A percentile compares a stretch with the other conserved stretches of the same genome.
phyloP scores from a whole-genome alignment of 768 basidiomycete species.

The Xerocomellus intermedius region DNA sequence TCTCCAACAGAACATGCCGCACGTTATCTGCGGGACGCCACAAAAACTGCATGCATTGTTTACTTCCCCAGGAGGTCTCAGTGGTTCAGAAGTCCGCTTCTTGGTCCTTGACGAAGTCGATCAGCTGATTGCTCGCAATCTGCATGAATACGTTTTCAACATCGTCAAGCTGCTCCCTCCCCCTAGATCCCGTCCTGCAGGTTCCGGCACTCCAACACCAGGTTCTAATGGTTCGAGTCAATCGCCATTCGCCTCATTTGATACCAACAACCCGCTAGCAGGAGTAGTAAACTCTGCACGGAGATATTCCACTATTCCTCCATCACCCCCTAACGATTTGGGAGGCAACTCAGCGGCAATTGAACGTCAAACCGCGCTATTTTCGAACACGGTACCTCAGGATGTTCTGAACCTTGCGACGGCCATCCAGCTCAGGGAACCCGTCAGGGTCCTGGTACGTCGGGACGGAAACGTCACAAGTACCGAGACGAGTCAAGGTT shows the following conservation, averaged over 20 bases:
- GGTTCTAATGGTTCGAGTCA: conserved; percentile 34
- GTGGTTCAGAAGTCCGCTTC: conserved; percentile 85
- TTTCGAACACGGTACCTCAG: conserved; percentile 97
- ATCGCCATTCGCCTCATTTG: conserved; percentile 48
- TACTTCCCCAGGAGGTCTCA: conserved; percentile 70
- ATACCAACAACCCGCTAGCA: conserved; percentile 37
- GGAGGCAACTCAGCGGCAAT: conserved; percentile 38
- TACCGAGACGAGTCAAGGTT: conserved; percentile 65
- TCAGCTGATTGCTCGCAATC: conserved; percentile 93
- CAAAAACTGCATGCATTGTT: conserved; percentile 95
- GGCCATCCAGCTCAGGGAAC: conserved; percentile 90
- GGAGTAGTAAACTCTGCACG: conserved; percentile 43
- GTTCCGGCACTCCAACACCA: conserved; percentile 36
- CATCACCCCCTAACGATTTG: conserved; percentile 44
- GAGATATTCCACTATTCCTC: conserved; percentile 56
- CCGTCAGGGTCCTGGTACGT: conserved; percentile 95
- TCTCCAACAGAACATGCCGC: conserved; percentile 89
- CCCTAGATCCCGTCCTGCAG: conserved; percentile 64
- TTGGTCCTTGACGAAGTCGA: conserved; percentile 97
- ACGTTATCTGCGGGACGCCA: conserved; percentile 95
- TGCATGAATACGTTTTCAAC: conserved; percentile 92
- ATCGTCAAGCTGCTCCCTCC: conserved; percentile 92
- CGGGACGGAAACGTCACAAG: conserved; percentile 81
- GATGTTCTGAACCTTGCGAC: conserved; percentile 96
- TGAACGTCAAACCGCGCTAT: conserved; percentile 90